phyloP scores from a whole-genome alignment of 202 grass and related monocot species.

The Musa balbisiana region DNA sequence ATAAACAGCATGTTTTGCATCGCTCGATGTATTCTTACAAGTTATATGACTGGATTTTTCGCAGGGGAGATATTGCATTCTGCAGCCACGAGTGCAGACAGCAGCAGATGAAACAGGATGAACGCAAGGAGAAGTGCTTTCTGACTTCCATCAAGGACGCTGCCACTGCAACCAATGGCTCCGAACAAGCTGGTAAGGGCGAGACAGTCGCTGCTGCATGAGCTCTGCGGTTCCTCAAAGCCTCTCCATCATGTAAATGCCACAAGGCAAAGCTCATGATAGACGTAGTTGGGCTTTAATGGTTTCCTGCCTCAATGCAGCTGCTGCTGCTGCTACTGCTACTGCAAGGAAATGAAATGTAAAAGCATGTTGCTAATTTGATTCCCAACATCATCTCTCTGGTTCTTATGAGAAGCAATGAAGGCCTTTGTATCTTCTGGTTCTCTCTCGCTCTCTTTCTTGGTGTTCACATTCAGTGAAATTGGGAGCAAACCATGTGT shows the following conservation, averaged over 20 bases:
- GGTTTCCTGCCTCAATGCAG: too few relatives aligned
- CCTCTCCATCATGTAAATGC: not conserved
- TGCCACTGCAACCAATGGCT: slow-evolving; percentile 15
- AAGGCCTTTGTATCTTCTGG: not conserved
- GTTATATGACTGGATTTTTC: too few relatives aligned
- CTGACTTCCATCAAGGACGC: slow-evolving; percentile 44
- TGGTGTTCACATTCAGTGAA: too few relatives aligned
- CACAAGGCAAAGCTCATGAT: not conserved
- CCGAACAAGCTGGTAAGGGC: slow-evolving; percentile 43
- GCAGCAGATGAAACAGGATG: slow-evolving; percentile 80
- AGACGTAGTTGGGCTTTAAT: not conserved
- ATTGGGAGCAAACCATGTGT: too few relatives aligned
- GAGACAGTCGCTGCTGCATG: slow-evolving; percentile 59
- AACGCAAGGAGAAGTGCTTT: slow-evolving; percentile 54
- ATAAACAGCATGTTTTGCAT: too few relatives aligned
- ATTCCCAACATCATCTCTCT: not conserved
- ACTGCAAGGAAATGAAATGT: too few relatives aligned
- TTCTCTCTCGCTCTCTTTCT: not conserved
- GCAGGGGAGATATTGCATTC: slow-evolving; percentile 89
- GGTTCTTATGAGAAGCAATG: not conserved
- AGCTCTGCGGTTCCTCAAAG: slow-evolving; percentile 1
- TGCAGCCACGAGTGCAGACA: slow-evolving; percentile 89
- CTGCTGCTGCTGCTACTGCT: too few relatives aligned
- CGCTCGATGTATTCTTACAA: too few relatives aligned
- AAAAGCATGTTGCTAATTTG: not conserved